Evolutionary conservation across 352 stramenopile species (phyloP).

Genomic region (Phytopythium chamaehyphon): DNA sequence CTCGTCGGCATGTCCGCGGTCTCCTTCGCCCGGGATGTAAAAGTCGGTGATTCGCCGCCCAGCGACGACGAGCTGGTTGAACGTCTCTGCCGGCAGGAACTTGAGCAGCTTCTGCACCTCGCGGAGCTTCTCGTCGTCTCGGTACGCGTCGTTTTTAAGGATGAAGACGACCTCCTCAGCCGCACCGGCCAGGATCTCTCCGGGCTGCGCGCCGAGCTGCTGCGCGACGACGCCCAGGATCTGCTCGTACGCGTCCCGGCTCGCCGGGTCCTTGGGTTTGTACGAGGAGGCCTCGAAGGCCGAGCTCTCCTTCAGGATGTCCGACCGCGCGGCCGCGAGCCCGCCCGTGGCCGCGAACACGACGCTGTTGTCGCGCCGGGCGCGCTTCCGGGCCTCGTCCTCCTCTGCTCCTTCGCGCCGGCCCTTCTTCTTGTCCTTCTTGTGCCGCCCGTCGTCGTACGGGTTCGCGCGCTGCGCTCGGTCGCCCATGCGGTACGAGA

Average conservation of each 20-base stretch:
- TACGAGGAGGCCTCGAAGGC: slow-evolving; percentile 84
- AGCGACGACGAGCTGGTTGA: slow-evolving; percentile 81
- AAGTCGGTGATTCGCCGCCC: slow-evolving; percentile 91
- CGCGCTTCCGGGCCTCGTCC: slow-evolving; percentile 54
- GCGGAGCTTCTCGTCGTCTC: slow-evolving; percentile 77
- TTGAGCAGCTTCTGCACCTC: slow-evolving; percentile 88
- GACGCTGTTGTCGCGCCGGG: slow-evolving; percentile 40
- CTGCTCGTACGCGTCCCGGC: slow-evolving; percentile 86
- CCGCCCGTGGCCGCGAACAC: slow-evolving; percentile 54
- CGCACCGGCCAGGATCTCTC: slow-evolving; percentile 89
- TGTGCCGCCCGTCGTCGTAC: slow-evolving; percentile 5
- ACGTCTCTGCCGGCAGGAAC: slow-evolving; percentile 58
- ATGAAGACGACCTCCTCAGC: slow-evolving; percentile 92
- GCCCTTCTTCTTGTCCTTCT: slow-evolving; percentile 30
- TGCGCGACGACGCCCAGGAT: slow-evolving; percentile 77
- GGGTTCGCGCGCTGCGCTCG: slow-evolving; percentile 62
- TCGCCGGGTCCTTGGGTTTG: slow-evolving; percentile 83
- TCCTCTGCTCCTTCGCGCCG: slow-evolving; percentile 27
- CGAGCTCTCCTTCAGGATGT: slow-evolving; percentile 71
- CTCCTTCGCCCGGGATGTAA: slow-evolving; percentile 29
- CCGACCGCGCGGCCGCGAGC: slow-evolving; percentile 31
- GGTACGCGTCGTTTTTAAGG: slow-evolving; percentile 89
- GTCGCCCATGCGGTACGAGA: slow-evolving; percentile 84
- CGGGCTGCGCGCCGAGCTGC: slow-evolving; percentile 82
- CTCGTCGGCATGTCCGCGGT: slow-evolving; percentile 15